phyloP scores from a whole-genome alignment of 805 yeast species.

The Nakazawaea holstii region DNA sequence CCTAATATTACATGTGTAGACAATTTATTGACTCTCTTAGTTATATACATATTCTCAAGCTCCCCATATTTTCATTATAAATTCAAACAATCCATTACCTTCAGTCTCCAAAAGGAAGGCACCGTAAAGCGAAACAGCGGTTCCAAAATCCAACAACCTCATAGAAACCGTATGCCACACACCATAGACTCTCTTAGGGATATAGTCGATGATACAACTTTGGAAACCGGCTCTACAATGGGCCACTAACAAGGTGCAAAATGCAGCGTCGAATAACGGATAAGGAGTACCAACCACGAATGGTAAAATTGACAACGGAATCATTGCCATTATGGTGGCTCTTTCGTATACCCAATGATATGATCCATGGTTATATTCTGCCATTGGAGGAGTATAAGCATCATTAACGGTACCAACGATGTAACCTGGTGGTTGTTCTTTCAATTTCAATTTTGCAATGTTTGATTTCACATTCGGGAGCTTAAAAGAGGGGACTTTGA shows the following conservation, averaged over 20 bases:
- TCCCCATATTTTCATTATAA: conserved; percentile 59
- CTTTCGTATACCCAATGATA: conserved; percentile 73
- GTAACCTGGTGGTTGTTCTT: conserved; percentile 67
- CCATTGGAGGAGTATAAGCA: conserved; percentile 56
- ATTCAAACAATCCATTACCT: conserved; percentile 70
- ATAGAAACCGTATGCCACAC: conserved; percentile 55
- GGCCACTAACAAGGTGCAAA: conserved; percentile 49
- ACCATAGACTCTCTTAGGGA: conserved; percentile 72
- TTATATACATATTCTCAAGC: conserved; percentile 26
- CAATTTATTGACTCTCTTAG: conserved; percentile 11
- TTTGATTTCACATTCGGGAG: neutral
- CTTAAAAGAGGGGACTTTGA: neutral
- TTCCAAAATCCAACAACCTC: conserved; percentile 56
- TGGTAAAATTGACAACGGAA: conserved; percentile 62
- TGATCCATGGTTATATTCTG: conserved; percentile 58
- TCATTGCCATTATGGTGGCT: conserved; percentile 49
- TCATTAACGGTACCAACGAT: conserved; percentile 72
- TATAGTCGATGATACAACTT: conserved; percentile 73
- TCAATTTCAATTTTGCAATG: conserved; percentile 4
- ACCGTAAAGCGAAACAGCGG: conserved; percentile 65
- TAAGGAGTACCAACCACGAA: conserved; percentile 49
- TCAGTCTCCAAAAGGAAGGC: conserved; percentile 64
- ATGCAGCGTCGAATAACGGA: conserved; percentile 50
- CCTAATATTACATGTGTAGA: too few species aligned
- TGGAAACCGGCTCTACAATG: conserved; percentile 72